Evolutionary conservation across 176 grass and related monocot species (phyloP), one percentile per base, ranked within the genome.

Genomic region (Cymbopogon citratus): DNA sequence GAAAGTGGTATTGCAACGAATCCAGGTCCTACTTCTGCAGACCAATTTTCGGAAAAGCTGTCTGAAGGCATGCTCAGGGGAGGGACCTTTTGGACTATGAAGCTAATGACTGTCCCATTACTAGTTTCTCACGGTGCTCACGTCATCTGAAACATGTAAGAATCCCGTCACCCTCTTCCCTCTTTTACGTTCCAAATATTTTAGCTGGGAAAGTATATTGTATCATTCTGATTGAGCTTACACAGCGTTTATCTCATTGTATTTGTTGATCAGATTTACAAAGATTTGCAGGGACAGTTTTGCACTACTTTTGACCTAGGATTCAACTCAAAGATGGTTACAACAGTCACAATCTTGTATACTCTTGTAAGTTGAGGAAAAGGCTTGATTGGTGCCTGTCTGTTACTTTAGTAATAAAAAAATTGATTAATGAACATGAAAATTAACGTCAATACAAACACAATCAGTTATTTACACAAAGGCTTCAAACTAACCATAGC

Each of bases 41-140:
- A 27, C 36, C 54, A 70, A 69, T 71, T 60, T 82, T 59, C 34
- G 70, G 68, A 57, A 73, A 87, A 80, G 81, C 62, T 60, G 66
- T 84, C n/a, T 89, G 78, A 89, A 89, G 21, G 87, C 87, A 85
- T 82, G 87, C 7, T 71, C 72, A 59, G 66, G 18, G 31, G 63
- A 13, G 34, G 1, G 19, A 36, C 66, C 34, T 46, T 81, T 85
- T 81, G 73, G 74, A 68, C 62, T 57, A 29, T 15, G 63, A 81
- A 80, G 29, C n/a, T 39, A 52, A 40, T 45, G 43, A 19, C 10
- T 63, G 12, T 40, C 84, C 18, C 3, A 18, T 48, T 46, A 19
- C 9, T 76, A 7, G 25, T 66, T 67, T 35, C 40, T 76, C 82
- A 76, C 33, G 19, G 10, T 64, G 71, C 34, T 77, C 72, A 54